Evolutionary conservation across 768 basidiomycete genomes (phyloP).

Genomic region (Agaricus sinodeliciosus): DNA sequence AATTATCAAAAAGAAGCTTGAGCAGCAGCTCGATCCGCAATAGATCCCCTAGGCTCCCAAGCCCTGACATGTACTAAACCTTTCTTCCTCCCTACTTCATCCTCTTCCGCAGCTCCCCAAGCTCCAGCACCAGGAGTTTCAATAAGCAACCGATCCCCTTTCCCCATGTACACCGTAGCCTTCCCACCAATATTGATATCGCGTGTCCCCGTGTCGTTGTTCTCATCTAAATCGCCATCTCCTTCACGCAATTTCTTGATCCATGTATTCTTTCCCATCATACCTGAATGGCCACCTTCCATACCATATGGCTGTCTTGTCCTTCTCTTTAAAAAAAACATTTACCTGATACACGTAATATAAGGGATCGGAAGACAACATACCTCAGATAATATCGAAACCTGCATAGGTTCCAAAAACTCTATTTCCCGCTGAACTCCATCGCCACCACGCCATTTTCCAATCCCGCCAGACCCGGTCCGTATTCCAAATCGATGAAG

Average conservation of each 20-base stretch:
- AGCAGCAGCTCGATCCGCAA: constrained; percentile 55
- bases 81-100: constrained; percentile 17
- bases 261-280: constrained; percentile 83
- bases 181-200: constrained; percentile 88
- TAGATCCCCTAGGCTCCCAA: constrained; percentile 70
- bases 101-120: constrained; percentile 54
- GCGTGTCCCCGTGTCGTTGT: constrained; percentile 28
- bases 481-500: constrained; percentile 79
- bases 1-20: constrained; percentile 49
- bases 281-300: constrained; percentile 70
- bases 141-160: constrained; percentile 73
- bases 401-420: constrained; percentile 74
- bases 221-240: constrained; percentile 57
- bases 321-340: constrained; percentile 46
- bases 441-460: constrained; percentile 75
- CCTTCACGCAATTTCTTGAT: constrained; percentile 58
- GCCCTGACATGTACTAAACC: constrained; percentile 27
- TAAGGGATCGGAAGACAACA: constrained; percentile 10
- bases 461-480: constrained; percentile 59
- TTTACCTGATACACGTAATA: not conserved
- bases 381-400: constrained; percentile 85
- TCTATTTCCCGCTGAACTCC: constrained; percentile 83
- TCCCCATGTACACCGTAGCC: constrained; percentile 82
- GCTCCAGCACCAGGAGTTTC: constrained; percentile 91
- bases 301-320: constrained; percentile 84